phyloP scores from a whole-genome alignment of 768 basidiomycete species.

The Sarcodon aspratus region DNA sequence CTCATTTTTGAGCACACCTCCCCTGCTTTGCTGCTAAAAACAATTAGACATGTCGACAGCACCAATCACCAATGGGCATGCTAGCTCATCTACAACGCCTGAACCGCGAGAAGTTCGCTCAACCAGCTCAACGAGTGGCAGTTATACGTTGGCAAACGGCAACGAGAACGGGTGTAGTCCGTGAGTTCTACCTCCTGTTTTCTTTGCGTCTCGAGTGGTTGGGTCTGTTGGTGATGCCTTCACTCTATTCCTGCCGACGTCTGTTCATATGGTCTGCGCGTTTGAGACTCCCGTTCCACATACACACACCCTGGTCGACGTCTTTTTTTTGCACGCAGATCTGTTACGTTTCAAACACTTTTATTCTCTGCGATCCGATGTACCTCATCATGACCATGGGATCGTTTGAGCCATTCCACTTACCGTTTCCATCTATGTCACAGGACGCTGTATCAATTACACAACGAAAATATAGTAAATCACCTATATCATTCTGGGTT shows the following conservation, averaged over 20 bases:
- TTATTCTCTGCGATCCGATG: too few relatives aligned
- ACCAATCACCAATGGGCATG: background rate
- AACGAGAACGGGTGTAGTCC: background rate
- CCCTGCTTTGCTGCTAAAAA: background rate
- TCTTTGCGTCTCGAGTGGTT: background rate
- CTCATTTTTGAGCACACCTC: background rate
- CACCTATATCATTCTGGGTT: slow-evolving; percentile 75
- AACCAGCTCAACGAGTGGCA: background rate
- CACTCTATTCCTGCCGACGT: too few relatives aligned
- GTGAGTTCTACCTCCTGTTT: background rate
- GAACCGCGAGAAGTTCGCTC: background rate
- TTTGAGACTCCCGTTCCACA: too few relatives aligned
- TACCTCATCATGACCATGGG: too few relatives aligned
- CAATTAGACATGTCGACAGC: background rate
- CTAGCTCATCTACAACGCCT: background rate
- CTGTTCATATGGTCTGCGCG: too few relatives aligned
- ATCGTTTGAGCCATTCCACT: too few relatives aligned
- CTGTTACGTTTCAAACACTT: too few relatives aligned
- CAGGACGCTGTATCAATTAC: slow-evolving; percentile 41
- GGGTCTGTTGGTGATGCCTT: too few relatives aligned
- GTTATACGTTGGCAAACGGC: background rate
- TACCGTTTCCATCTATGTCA: background rate
- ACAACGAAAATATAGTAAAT: slow-evolving; percentile 69
- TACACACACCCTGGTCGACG: too few relatives aligned
- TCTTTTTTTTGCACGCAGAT: too few relatives aligned